Evolutionary conservation across 805 yeast genomes (phyloP), one percentile per base, ranked within the genome.

Genomic region (Teunomyces aglyptinius): DNA sequence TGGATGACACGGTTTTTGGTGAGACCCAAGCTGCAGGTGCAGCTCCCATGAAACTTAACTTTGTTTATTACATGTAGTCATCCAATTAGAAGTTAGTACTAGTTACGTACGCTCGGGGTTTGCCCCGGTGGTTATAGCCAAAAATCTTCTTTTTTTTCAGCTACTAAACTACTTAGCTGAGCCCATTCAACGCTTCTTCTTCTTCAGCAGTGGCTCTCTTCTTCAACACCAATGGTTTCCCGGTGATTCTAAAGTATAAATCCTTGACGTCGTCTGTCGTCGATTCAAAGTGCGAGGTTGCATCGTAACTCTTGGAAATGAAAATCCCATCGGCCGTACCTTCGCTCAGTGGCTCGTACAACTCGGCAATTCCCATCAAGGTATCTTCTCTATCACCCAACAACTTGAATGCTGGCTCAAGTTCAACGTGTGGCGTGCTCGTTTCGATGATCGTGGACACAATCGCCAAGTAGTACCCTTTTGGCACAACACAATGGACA

Each of bases 181-280:
- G 61, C 38, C 68, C 71, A 46, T 65, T 65, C 32, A 67, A 57
- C 4, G 56, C 67, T 27, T 60, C 64, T 31, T 76, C 87, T 49
- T 83, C 88, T 48, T 82, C 89, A 24, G 73, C 83, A 24, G 80
- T 71, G 39, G 82, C 75, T 63, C 96, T 83, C 65, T 86, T 80
- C 72, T 89, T 84, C 56, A 91, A 78, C 19, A 87, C 95, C 59
- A 94, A 78, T 15, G 96, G 96, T 65, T 89, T 87, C 43, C 98
- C 98, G 28, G 87, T 87, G 53, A 94, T 85, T 66, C 98, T 82
- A 67, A 85, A 84, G 68, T 94, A 94, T 45, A 94, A 78, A 66
- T 92, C 97, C 70, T 89, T 90, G 57, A 94, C 96, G 66, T 94
- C 98, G 65, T 94, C 98, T 33, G 99, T 94, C 58, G 96, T 87